Evolutionary conservation across 768 basidiomycete species (phyloP), one percentile per base, ranked within the genome.

Genomic region (Cystoderma amianthinum): DNA sequence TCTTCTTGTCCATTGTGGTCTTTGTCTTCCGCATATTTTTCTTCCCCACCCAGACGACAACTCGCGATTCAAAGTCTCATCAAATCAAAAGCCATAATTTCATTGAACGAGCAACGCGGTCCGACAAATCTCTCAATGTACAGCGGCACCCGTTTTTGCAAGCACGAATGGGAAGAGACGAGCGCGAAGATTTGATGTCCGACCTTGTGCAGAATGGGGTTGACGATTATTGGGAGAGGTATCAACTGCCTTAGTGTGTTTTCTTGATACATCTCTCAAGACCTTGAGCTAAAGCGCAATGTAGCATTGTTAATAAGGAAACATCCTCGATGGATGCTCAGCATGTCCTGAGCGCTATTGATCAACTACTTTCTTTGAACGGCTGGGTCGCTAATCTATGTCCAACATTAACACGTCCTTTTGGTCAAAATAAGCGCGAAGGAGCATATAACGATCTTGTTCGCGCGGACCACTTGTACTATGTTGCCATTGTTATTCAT

Each of bases 321-420:
- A 96, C 94, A 0, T 74, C 85, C 0, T 84, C 92, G 45, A 80
- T 83, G 63, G 96, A 98, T 57, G 80, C 85, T 5, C 95, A 99
- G 58, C 85, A 82, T 42, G 87, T 98, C 17, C 71, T 91, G 42
- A 80, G 74, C 36, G 82, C 94, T 3, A 89, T 99, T 36, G 96
- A 99, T 61, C 89, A 90, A 48, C 72, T 99, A 0, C 72, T 98
- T n/a, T 85, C 88, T 12, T 76, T 97, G 42, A 97, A 98, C 53
- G 96, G 96, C 13, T 99, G 96, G 96, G 96, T 95, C 11, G 92
- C 93, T 18, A 91, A 91, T 2, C 79, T 90, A 20, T 99, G 95
- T 58, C 91, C 95, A 5, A 94, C 90, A 1, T 74, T 99, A 24
- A 77, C 76, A 2, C 82, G 96, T n/a, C 96, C 96, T 2, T 99